Evolutionary conservation across 176 grass and related monocot genomes (phyloP).

Genomic region (Phoenix dactylifera): DNA sequence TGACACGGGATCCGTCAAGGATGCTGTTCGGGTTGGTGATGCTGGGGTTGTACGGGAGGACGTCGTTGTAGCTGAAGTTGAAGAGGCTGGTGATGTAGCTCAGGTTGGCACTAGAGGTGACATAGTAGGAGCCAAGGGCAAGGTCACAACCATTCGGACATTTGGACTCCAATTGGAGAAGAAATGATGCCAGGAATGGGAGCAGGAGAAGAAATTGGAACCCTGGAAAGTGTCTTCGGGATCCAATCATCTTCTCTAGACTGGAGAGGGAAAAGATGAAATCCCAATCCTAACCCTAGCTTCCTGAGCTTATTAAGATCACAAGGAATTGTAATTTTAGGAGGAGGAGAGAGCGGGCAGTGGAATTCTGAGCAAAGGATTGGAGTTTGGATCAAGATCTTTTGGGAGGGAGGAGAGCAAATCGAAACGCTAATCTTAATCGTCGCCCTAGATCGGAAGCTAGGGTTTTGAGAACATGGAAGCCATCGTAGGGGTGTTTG

Average conservation of each 20-base stretch:
- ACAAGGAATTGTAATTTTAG: too few species aligned
- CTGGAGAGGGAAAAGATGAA: slow-evolving; percentile 3
- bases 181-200: neutral
- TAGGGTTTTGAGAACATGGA: too few species aligned
- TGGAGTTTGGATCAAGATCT: too few species aligned
- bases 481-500: too few species aligned
- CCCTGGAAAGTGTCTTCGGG: neutral
- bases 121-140: slow-evolving; percentile 21
- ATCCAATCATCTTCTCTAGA: neutral
- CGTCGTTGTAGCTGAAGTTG: neutral
- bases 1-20: neutral
- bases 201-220: slow-evolving; percentile 18
- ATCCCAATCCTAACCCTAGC: slow-evolving; percentile 24
- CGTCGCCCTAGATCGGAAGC: too few species aligned
- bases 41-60: slow-evolving; percentile 31
- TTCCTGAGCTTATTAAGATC: neutral
- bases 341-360: too few species aligned
- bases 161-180: slow-evolving; percentile 4
- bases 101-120: slow-evolving; percentile 23
- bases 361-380: too few species aligned
- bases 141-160: neutral
- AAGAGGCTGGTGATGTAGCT: slow-evolving; percentile 41
- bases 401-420: too few species aligned
- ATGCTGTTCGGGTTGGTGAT: slow-evolving; percentile 25
- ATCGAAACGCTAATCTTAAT: too few species aligned